Evolutionary conservation across 805 yeast genomes (phyloP).

Genomic region (Metschnikowia bowlesiae): DNA sequence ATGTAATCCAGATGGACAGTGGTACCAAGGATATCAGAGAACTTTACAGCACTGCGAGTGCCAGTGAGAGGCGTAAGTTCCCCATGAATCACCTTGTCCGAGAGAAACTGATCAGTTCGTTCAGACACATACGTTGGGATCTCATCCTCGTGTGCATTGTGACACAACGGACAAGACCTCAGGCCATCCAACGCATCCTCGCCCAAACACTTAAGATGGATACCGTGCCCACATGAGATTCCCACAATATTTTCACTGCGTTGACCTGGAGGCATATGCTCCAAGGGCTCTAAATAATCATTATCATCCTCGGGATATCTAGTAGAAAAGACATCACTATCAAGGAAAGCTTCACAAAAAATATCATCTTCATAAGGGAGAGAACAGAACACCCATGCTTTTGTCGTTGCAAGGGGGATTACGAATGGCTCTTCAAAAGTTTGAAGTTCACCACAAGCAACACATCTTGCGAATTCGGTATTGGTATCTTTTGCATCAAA

Average conservation of each 20-base stretch:
- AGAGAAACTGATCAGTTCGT: not conserved
- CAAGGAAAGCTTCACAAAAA: constrained; percentile 20
- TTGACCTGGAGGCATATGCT: constrained; percentile 20
- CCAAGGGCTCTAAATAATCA: not conserved
- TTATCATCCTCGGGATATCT: rapidly evolving
- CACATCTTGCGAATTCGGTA: constrained; percentile 15
- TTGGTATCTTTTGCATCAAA: not conserved
- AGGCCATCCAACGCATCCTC: constrained; percentile 11
- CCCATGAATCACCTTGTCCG: not conserved
- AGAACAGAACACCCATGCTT: constrained; percentile 48
- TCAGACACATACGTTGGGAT: not conserved
- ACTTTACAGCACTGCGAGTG: not conserved
- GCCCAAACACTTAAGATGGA: constrained; percentile 45
- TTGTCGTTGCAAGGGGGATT: constrained; percentile 48
- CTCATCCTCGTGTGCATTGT: constrained; percentile 30
- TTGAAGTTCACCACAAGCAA: constrained; percentile 23
- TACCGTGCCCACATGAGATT: constrained; percentile 46
- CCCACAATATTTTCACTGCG: not conserved
- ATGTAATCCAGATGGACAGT: not conserved
- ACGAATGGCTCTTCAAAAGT: constrained; percentile 47
- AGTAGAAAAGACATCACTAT: constrained; percentile 1
- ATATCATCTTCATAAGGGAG: constrained; percentile 27
- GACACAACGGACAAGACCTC: constrained; percentile 49
- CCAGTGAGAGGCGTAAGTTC: not conserved
- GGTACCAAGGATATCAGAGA: not conserved